Evolutionary conservation across 495 filamentous ascomycete species (phyloP).

Genomic region (Aspergillus diversus): DNA sequence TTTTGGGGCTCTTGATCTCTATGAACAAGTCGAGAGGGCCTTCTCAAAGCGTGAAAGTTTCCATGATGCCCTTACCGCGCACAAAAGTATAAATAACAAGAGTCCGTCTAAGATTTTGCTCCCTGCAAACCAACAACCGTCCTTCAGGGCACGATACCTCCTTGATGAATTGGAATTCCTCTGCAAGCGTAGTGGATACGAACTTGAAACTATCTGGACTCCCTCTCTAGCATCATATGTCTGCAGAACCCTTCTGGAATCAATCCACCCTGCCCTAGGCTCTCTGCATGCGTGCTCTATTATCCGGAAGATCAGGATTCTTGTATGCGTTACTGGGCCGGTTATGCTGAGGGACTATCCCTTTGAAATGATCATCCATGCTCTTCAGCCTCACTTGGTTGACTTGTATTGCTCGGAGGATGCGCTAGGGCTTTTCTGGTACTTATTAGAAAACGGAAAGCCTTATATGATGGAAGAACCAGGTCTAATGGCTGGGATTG

Average conservation of each 20-base stretch:
- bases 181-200: constrained; percentile 68
- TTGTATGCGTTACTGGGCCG: constrained; percentile 76
- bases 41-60: constrained; percentile 67
- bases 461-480: constrained; percentile 65
- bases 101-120: constrained; percentile 62
- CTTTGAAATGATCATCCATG: constrained; percentile 88
- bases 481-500: constrained; percentile 77
- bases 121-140: constrained; percentile 80
- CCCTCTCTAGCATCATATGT: constrained; percentile 74
- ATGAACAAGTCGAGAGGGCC: constrained; percentile 74
- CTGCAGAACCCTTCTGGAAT: constrained; percentile 75
- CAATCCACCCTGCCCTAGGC: constrained; percentile 84
- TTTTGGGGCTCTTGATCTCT: constrained; percentile 69
- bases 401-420: constrained; percentile 92
- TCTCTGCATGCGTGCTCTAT: constrained; percentile 84
- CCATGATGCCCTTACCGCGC: constrained; percentile 59
- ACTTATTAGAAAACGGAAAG: constrained; percentile 72
- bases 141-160: constrained; percentile 77
- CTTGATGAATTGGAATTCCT: constrained; percentile 73
- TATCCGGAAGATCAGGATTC: constrained; percentile 79
- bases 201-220: constrained; percentile 72
- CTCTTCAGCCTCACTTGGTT: constrained; percentile 75
- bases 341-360: constrained; percentile 76
- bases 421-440: constrained; percentile 83
- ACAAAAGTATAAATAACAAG: constrained; percentile 67